Evolutionary conservation across 2,329 filamentous ascomycete genomes (phyloP), one percentile per base, ranked within the genome.

Genomic region (Phoma herbarum): DNA sequence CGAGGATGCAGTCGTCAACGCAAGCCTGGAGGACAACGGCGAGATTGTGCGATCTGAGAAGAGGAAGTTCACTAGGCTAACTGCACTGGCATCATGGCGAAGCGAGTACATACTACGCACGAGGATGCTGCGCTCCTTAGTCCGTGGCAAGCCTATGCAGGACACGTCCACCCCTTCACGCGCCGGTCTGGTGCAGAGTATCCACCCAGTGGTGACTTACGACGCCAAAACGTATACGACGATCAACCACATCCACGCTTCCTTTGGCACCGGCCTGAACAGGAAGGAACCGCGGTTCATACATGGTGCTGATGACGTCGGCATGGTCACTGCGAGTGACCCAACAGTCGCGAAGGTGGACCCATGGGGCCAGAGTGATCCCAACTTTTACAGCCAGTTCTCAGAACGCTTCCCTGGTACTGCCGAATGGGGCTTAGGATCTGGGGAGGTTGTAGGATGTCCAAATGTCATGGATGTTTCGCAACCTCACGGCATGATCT

Each of bases 61-160:
- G 67, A 90, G 93, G 43, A 86, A 87, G 64, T 99, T 98, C 71
- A 87, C 91, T 16, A 88, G 93, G 42, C 83, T 99, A 53, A 96
- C 91, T 10, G 84, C 88, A 3, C 80, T 93, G 61, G 90, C 93
- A n/a, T 95, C 93, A 9, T 98, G 95, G 94, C 87, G 94, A 67
- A 97, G 92, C 77, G 95, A 99, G 77, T 99, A 98, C 71, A 90
- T 98, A 46, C 80, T 97, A 56, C 86, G 95, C 45, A 97, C 93
- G 2, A 86, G 92, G 45, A 84, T 98, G 50, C 80, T 98, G 51
- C 87, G 93, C 43, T 95, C 91, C 61, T 82, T 98, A 57, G 85
- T 85, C 45, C 88, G 92, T 59, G 95, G 94, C 49, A 96, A 93
- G 73, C 92, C 94, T 25, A 75, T 80, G 14, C 84, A 88, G 35